A percentile compares a stretch with the other conserved stretches of the same genome.
phyloP scores from a whole-genome alignment of 768 basidiomycete species.

The Cystobasidium onofrii region DNA sequence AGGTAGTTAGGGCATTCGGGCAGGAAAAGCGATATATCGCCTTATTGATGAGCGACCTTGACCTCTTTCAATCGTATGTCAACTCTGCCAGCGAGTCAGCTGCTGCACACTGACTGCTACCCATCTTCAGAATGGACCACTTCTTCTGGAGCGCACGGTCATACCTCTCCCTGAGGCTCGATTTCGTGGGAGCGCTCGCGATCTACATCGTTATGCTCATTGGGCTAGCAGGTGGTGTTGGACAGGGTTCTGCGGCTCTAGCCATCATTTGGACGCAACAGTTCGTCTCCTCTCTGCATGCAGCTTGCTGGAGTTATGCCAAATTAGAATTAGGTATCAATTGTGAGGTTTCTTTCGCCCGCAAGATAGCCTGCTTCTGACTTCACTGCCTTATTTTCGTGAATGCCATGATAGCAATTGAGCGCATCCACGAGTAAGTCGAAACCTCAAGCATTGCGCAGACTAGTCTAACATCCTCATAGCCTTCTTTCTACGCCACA shows the following conservation, averaged over 20 bases:
- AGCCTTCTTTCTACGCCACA: constrained; percentile 39
- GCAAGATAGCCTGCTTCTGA: neutral
- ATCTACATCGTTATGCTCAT: constrained; percentile 62
- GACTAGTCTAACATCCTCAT: neutral
- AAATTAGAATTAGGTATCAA: constrained; percentile 1
- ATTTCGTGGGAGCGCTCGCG: constrained; percentile 54
- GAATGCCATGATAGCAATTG: constrained; percentile 48
- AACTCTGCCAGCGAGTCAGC: constrained; percentile 43
- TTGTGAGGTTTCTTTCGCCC: neutral
- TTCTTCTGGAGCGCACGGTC: constrained; percentile 29
- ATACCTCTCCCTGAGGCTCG: constrained; percentile 18
- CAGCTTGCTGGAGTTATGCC: constrained; percentile 50
- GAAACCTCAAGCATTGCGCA: neutral
- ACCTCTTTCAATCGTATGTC: constrained; percentile 60
- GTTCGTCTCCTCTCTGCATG: constrained; percentile 1
- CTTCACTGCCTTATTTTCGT: neutral
- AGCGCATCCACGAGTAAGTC: constrained; percentile 50
- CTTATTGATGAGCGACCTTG: constrained; percentile 55
- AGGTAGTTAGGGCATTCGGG: constrained; percentile 59
- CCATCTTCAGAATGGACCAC: constrained; percentile 18
- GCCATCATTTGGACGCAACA: constrained; percentile 44
- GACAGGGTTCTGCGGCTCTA: constrained; percentile 59
- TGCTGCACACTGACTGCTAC: neutral
- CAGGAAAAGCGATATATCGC: constrained; percentile 63
- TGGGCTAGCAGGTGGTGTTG: constrained; percentile 55